These are phyloP conservation scores for Mortierella polycephala DNA, from an alignment of 371 early-diverging fungal genomes.

Conservation along the genomic window DNA sequence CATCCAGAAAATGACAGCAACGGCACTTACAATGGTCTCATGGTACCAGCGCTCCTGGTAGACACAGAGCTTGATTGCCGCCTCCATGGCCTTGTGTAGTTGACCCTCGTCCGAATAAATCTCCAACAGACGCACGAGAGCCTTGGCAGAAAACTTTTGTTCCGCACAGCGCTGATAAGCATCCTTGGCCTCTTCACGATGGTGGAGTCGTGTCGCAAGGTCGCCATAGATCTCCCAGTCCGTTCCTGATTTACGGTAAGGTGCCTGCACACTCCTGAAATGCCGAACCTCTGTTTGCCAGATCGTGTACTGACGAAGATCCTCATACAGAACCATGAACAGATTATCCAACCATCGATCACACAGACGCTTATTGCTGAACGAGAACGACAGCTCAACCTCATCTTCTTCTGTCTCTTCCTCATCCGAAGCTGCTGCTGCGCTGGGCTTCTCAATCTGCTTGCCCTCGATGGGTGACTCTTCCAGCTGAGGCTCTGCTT, in stretches of 20 bases:
- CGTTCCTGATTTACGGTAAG: slow-evolving; percentile 89
- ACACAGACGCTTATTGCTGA: slow-evolving; percentile 94
- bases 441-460: slow-evolving; percentile 48
- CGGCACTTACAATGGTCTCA: slow-evolving; percentile 78
- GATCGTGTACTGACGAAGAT: slow-evolving; percentile 92
- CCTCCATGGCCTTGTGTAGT: slow-evolving; percentile 81
- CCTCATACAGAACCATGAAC: slow-evolving; percentile 97
- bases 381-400: slow-evolving; percentile 66
- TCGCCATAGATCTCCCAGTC: slow-evolving; percentile 98
- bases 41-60: slow-evolving; percentile 86
- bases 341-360: slow-evolving; percentile 98
- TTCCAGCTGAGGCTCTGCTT: neutral
- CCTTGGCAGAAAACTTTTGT: slow-evolving; percentile 89
- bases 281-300: slow-evolving; percentile 85
- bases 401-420: slow-evolving; percentile 51
- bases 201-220: slow-evolving; percentile 85
- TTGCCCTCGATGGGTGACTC: slow-evolving; percentile 40
- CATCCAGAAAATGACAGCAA: neutral
- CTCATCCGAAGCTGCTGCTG: slow-evolving; percentile 52
- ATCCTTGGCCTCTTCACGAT: slow-evolving; percentile 89
- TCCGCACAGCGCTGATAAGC: slow-evolving; percentile 90
- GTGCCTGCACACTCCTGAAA: slow-evolving; percentile 53
- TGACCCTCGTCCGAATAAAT: slow-evolving; percentile 83
- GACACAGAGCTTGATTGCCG: slow-evolving; percentile 83
- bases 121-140: slow-evolving; percentile 86